These are phyloP conservation scores for Penicillium oxalicum DNA, from an alignment of 2,329 filamentous ascomycete species.

Conservation along the genomic window DNA sequence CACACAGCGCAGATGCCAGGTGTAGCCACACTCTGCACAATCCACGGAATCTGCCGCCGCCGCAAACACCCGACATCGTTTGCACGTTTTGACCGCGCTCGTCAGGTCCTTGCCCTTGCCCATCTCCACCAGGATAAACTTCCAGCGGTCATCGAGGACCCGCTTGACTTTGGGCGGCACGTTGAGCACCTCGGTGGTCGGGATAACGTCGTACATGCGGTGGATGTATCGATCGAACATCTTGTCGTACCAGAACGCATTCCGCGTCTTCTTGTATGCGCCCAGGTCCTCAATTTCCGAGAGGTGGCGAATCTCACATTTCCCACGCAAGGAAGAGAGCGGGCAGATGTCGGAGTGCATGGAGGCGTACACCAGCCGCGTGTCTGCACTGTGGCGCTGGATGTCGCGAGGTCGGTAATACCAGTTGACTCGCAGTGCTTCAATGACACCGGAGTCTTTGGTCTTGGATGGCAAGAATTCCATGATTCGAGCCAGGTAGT, in stretches of 20 bases:
- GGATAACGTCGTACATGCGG: conserved; percentile 94
- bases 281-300: conserved; percentile 79
- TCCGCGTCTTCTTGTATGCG: conserved; percentile 73
- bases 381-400: conserved; percentile 83
- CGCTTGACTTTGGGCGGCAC: conserved; percentile 93
- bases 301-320: conserved; percentile 84
- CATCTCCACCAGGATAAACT: conserved; percentile 89
- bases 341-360: conserved; percentile 99
- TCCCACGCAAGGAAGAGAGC: conserved; percentile 83
- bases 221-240: conserved; percentile 98
- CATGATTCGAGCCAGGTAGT: conserved; percentile 97
- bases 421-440: conserved; percentile 92
- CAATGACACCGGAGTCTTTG: conserved; percentile 65
- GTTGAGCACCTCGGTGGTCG: conserved; percentile 87
- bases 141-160: conserved; percentile 93
- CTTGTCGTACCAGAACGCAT: conserved; percentile 96
- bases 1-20: conserved; percentile 98
- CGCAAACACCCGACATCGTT: conserved; percentile 84
- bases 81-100: conserved; percentile 92
- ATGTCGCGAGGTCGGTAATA: conserved; percentile 97
- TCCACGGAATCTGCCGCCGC: conserved; percentile 96
- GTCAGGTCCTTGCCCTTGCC: conserved; percentile 92
- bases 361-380: conserved; percentile 83
- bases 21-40: conserved; percentile 88
- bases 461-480: conserved; percentile 86